phyloP scores from a whole-genome alignment of 2,329 filamentous ascomycete species.

The Fusarium goolgardi region DNA sequence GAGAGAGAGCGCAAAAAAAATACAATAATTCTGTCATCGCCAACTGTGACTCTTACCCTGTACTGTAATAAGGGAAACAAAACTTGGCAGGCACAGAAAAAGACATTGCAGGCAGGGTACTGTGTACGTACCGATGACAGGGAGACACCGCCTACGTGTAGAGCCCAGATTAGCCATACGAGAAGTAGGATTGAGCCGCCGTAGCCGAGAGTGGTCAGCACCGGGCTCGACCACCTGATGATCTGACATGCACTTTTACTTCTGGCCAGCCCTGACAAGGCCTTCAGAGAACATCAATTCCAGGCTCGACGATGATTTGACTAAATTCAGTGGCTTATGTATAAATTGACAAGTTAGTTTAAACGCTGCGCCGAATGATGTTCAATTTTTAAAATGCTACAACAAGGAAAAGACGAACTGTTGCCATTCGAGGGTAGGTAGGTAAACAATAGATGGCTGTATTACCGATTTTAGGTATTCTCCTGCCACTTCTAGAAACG shows the following conservation, averaged over 20 bases:
- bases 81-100: slow-evolving; percentile 6
- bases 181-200: slow-evolving; percentile 26
- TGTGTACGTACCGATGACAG: background rate
- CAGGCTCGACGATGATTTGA: background rate
- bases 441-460: background rate
- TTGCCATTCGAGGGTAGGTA: background rate
- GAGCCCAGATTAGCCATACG: slow-evolving; percentile 24
- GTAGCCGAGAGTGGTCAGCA: slow-evolving; percentile 26
- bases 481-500: background rate
- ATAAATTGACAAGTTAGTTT: background rate
- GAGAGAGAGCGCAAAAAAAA: background rate
- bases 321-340: background rate
- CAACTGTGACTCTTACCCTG: background rate
- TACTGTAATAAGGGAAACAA: background rate
- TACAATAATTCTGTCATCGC: background rate
- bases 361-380: background rate
- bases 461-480: background rate
- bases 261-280: background rate
- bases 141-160: background rate
- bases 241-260: slow-evolving; percentile 12
- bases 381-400: background rate
- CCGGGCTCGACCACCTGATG: background rate
- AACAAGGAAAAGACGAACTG: background rate
- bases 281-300: background rate
- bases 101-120: background rate